Percentiles rank a stretch among this genome's conserved stretches.
phyloP scores from a whole-genome alignment of 306 rosid species.

The Sicyos baderoa region DNA sequence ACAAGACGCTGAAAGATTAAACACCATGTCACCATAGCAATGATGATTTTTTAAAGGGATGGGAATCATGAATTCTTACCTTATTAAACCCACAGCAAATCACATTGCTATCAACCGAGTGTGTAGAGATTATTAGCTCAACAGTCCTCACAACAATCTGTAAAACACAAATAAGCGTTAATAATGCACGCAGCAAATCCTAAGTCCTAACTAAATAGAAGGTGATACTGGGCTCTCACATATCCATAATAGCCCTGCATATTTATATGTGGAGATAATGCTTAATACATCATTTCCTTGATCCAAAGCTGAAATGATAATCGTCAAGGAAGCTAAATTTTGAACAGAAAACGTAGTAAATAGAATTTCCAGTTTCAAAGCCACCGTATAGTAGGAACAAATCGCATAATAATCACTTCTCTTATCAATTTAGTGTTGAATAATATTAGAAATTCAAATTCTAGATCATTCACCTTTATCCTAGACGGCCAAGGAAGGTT shows the following conservation, averaged over 20 bases:
- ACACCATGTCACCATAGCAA: not conserved
- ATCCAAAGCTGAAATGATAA: not conserved
- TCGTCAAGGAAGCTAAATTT: not conserved
- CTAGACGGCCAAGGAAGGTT: too few species aligned
- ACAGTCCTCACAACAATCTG: conserved; percentile 54
- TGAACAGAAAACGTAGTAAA: not conserved
- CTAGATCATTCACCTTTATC: too few species aligned
- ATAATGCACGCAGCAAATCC: not conserved
- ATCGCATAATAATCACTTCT: not conserved
- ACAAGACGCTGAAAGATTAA: not conserved
- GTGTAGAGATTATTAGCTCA: conserved; percentile 29
- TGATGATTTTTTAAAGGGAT: not conserved
- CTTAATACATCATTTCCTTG: not conserved
- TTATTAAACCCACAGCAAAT: conserved; percentile 41
- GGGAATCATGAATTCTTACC: conserved; percentile 27
- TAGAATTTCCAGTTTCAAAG: not conserved
- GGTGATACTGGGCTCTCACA: not conserved
- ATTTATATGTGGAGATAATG: not conserved
- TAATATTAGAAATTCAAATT: too few species aligned
- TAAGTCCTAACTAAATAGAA: not conserved
- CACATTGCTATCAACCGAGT: conserved; percentile 34
- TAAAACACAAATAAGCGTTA: conserved; percentile 10
- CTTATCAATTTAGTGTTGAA: too few species aligned
- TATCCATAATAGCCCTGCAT: not conserved
- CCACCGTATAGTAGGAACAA: not conserved